Evolutionary conservation across 441 rosid genomes (phyloP).

Genomic region (Corymbia calophylla): DNA sequence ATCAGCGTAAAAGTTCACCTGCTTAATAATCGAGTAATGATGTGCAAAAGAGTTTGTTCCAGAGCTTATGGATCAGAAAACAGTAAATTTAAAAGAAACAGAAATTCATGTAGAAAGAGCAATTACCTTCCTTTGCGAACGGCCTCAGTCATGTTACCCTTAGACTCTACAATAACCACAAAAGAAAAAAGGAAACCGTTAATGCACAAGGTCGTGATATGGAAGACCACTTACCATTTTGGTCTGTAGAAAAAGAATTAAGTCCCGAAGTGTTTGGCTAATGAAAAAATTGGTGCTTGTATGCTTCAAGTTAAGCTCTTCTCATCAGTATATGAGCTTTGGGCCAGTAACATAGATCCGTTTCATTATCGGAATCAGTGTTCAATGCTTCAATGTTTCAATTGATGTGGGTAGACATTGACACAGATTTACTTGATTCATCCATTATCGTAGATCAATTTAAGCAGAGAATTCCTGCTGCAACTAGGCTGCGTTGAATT

Average conservation of each 20-base stretch:
- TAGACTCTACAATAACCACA: slow-evolving; percentile 36
- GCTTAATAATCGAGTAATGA: slow-evolving; percentile 67
- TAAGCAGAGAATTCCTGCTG: neutral
- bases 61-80: neutral
- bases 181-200: neutral
- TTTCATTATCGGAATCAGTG: neutral
- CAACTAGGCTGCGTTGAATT: neutral
- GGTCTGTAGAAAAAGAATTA: neutral
- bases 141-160: slow-evolving; percentile 42
- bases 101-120: neutral
- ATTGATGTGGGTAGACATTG: neutral
- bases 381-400: neutral
- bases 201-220: neutral
- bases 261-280: neutral
- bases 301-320: neutral
- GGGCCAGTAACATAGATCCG: neutral
- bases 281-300: neutral
- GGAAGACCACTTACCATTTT: neutral
- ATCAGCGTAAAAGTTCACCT: slow-evolving; percentile 77
- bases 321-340: neutral
- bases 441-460: neutral
- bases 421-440: neutral
- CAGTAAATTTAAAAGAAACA: neutral
- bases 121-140: slow-evolving; percentile 89
- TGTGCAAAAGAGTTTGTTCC: neutral